Evolutionary conservation across 495 filamentous ascomycete genomes (phyloP), one percentile per base, ranked within the genome.

Genomic region (Podospora sp.): DNA sequence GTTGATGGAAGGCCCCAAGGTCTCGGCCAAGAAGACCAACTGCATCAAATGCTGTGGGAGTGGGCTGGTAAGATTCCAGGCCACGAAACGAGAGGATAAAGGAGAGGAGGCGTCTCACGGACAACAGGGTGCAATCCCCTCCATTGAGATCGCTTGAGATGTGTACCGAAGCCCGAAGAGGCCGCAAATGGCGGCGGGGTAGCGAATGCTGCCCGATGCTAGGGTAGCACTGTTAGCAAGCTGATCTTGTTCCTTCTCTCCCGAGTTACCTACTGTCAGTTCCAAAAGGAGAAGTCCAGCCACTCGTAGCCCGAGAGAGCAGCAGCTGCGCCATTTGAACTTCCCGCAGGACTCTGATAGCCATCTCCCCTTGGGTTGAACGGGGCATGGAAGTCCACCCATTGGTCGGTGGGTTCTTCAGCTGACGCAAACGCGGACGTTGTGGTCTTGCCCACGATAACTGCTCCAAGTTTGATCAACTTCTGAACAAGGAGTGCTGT

Each of bases 351-450:
- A 9, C 14, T 62, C 40, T 62, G 60, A 1, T 62, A 62, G 12
- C 14, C 33, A 18, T 51, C 60, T 24, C 60, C 60, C 22, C 60
- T 62, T 2, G 60, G 60, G 60, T 62, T 62, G 60, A 62, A 62
- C 18, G 35, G 60, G 14, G 14, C 22, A 22, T 62, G 36, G 40
- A 33, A 62, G 24, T 62, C 36, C 1, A 62, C 22, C 60, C 60
- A 62, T 22, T 62, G 60, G 60, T 62, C 36, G 22, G 60, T 62
- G 0, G 36, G 60, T 40, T 62, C 60, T 24, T 62, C 60, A 33
- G 60, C 60, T 1, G 60, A 62, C 24, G 60, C 36, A 27, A 62
- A 62, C 16, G 60, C 60, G 11, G 60, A 62, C 60, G 50, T 62
- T 46, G 50, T 62, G 20, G 60, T 24, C 22, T 26, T 62, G 5